Percentiles rank a stretch among this genome's conserved stretches.
Conservation (phyloP, 108 stramenopile genomes). For the Pseudonitzschia delicatissima region DNA sequence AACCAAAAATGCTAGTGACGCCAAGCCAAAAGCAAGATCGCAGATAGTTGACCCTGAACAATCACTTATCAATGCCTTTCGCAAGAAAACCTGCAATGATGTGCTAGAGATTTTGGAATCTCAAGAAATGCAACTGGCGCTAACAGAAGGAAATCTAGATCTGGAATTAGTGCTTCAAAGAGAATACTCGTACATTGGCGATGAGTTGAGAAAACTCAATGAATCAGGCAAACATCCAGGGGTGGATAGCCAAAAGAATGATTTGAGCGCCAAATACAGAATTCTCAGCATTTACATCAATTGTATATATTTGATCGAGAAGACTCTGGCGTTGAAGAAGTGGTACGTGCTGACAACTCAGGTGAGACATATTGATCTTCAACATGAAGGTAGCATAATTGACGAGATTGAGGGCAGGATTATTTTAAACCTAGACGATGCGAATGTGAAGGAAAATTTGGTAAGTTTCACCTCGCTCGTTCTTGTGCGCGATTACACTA, state of each 20-base stretch:
- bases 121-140: background rate
- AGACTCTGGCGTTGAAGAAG: slow-evolving; percentile 10
- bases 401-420: background rate
- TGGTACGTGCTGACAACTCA: slow-evolving; percentile 2
- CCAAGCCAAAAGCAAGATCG: background rate
- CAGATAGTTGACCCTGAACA: background rate
- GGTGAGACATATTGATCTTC: slow-evolving; percentile 7
- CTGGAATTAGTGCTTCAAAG: background rate
- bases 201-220: background rate
- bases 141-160: too few relatives aligned
- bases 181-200: background rate
- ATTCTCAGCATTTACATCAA: slow-evolving; percentile 12
- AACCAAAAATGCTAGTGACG: too few relatives aligned
- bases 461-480: background rate
- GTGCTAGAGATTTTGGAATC: background rate
- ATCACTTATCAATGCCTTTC: background rate
- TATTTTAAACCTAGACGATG: background rate
- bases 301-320: slow-evolving; percentile 2
- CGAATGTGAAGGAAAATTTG: background rate
- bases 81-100: slow-evolving; percentile 7
- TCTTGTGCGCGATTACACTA: too few relatives aligned
- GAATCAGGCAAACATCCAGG: background rate
- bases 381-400: background rate
- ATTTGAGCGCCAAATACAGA: slow-evolving; percentile 7
- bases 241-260: background rate